phyloP scores from a whole-genome alignment of 2,329 filamentous ascomycete species.

The Peltaster fructicola region DNA sequence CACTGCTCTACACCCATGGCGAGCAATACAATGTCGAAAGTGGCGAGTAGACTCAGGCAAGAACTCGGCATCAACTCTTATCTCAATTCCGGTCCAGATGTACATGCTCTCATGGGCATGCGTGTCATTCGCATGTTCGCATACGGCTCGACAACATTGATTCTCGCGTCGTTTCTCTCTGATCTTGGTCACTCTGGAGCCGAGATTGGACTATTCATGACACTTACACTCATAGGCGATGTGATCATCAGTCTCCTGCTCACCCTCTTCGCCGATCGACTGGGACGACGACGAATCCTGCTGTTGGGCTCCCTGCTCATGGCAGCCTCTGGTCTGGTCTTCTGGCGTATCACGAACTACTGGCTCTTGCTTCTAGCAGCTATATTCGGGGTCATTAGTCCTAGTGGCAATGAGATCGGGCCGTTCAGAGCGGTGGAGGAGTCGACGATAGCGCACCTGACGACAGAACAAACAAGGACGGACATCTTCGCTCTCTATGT shows the following conservation, averaged over 20 bases:
- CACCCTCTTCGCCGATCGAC: constrained; percentile 15
- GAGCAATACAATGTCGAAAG: too few relatives aligned
- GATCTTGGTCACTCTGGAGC: constrained; percentile 13
- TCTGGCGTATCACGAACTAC: constrained; percentile 13
- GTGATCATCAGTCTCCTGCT: constrained; percentile 15
- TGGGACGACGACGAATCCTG: constrained; percentile 15
- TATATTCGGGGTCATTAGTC: constrained; percentile 18
- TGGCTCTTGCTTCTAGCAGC: constrained; percentile 15
- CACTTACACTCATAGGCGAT: constrained; percentile 17
- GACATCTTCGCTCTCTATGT: constrained; percentile 18
- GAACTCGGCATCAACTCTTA: constrained; percentile 32
- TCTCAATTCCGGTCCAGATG: constrained; percentile 27
- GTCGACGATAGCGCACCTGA: constrained; percentile 17
- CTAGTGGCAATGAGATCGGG: constrained; percentile 19
- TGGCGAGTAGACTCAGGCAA: too few relatives aligned
- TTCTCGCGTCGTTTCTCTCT: constrained; percentile 17
- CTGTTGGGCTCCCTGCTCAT: constrained; percentile 14
- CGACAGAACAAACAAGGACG: constrained; percentile 9
- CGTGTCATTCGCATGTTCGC: constrained; percentile 46
- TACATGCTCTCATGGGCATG: constrained; percentile 40
- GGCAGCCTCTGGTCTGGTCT: constrained; percentile 13
- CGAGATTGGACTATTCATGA: constrained; percentile 20
- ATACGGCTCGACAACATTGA: constrained; percentile 32
- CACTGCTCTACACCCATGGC: too few relatives aligned
- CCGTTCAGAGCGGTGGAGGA: constrained; percentile 20